phyloP scores from a whole-genome alignment of 164 flowering plant genomes.

The Stephania yunnanensis region DNA sequence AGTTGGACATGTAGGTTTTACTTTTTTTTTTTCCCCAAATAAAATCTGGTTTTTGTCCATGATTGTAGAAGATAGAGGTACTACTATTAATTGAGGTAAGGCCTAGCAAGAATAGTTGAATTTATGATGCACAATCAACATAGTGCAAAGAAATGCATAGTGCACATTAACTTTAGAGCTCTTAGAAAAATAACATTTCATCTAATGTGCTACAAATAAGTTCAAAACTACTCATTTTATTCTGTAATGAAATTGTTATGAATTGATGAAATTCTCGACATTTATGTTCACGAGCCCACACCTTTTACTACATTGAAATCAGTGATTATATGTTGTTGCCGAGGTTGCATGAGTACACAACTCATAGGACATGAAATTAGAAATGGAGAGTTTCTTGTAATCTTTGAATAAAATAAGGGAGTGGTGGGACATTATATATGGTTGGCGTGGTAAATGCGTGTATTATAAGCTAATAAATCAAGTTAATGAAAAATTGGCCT shows the following conservation, averaged over 20 bases:
- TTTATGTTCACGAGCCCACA: not conserved
- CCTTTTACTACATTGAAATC: not conserved
- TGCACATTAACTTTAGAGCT: not conserved
- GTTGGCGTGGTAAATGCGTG: too few species aligned
- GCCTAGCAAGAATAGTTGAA: not conserved
- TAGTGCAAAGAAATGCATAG: not conserved
- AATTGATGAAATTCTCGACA: not conserved
- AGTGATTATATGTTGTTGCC: too few species aligned
- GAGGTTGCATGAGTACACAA: too few species aligned
- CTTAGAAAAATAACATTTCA: not conserved
- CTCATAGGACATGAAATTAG: too few species aligned
- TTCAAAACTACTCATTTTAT: not conserved
- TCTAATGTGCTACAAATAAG: not conserved
- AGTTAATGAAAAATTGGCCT: too few species aligned
- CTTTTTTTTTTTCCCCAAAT: not conserved
- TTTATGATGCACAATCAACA: not conserved
- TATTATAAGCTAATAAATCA: too few species aligned
- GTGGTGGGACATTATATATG: too few species aligned
- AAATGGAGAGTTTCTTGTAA: too few species aligned
- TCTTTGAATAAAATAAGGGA: too few species aligned
- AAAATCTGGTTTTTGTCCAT: not conserved
- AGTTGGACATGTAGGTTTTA: conserved; percentile 77
- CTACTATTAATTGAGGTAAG: not conserved
- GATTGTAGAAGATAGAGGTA: not conserved
- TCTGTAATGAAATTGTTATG: not conserved